Evolutionary conservation across 208 protist species (phyloP), one percentile per base, ranked within the genome.

Genomic region (Herpetomonas tarakana): DNA sequence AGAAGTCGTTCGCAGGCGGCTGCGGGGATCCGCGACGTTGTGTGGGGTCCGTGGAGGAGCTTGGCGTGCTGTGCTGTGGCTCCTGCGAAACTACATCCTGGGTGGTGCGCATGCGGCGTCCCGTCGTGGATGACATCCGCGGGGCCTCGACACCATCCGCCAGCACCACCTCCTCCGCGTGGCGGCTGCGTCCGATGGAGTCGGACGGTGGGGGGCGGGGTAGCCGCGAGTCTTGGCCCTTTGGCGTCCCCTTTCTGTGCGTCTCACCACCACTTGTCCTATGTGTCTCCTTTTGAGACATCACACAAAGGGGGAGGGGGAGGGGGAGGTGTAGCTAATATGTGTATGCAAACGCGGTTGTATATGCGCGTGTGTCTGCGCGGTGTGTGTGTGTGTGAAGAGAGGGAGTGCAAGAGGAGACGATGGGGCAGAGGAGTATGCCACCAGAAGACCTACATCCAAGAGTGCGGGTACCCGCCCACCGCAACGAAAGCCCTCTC

Each of bases 131-230:
- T 24, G 49, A 56, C 52, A 82, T 71, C n/a, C 30, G 11, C 0
- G 44, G 52, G 24, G 54, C 51, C 7, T 52, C 21, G 12, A 52
- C 57, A 3, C 75, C 75, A 25, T 52, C 44, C 16, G 28, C 39
- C 52, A 82, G 39, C 30, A 68, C 53, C 18, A 82, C 76, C 24
- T 82, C 76, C 67, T 77, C 76, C 19, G 76, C 76, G 29, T 82
- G 76, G 16, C 50, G 67, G 16, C 59, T 21, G 25, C 72, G 60
- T 2, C 35, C 21, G 3, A 71, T 28, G 12, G 22, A 58, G 14
- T 44, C 52, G 28, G 3, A 44, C 4, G 47, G 29, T 22, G 49
- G 44, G 11, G 44, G 16, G 35, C 6, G 35, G 11, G 44, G 44
- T 22, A 22, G 44, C 19, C 44, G 44, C 6, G 44, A 49, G n/a